Evolutionary conservation across 2,329 filamentous ascomycete species (phyloP).

Genomic region (Xylaria sp.): DNA sequence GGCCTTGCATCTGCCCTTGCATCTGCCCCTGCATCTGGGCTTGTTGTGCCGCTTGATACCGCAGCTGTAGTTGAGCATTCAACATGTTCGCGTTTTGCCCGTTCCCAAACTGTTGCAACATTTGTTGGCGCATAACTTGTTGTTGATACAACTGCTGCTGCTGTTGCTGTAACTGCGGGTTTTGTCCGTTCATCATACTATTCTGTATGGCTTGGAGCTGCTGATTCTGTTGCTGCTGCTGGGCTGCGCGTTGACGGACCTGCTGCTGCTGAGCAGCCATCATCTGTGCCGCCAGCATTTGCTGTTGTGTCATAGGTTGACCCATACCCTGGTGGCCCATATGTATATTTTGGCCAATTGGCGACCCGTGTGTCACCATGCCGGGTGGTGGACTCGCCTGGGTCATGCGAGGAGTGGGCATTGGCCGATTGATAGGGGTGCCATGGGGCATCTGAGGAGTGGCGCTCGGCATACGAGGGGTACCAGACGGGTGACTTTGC

Average conservation of each 20-base stretch:
- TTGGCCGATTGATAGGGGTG: slow-evolving; percentile 66
- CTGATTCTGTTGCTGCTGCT: slow-evolving; percentile 45
- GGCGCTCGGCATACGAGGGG: slow-evolving; percentile 68
- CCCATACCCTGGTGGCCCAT: slow-evolving; percentile 58
- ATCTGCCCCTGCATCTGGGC: slow-evolving; percentile 44
- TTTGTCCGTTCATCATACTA: slow-evolving; percentile 47
- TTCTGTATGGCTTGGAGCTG: slow-evolving; percentile 47
- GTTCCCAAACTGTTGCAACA: slow-evolving; percentile 51
- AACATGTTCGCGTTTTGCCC: slow-evolving; percentile 53
- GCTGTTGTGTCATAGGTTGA: slow-evolving; percentile 47
- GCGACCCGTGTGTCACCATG: slow-evolving; percentile 67
- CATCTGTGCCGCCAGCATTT: slow-evolving; percentile 58
- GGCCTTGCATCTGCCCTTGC: slow-evolving; percentile 50
- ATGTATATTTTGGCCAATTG: slow-evolving; percentile 64
- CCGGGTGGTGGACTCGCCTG: slow-evolving; percentile 70
- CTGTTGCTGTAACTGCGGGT: slow-evolving; percentile 50
- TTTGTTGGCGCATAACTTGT: slow-evolving; percentile 54
- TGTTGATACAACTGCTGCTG: slow-evolving; percentile 49
- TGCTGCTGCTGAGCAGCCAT: slow-evolving; percentile 57
- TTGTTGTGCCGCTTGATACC: slow-evolving; percentile 51
- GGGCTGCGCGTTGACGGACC: slow-evolving; percentile 30
- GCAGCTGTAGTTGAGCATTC: slow-evolving; percentile 49
- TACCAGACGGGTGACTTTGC: slow-evolving; percentile 72
- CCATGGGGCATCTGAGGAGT: slow-evolving; percentile 70
- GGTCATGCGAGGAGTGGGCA: slow-evolving; percentile 68